A percentile compares a stretch with the other conserved stretches of the same genome.
Evolutionary conservation across 2,329 filamentous ascomycete genomes (phyloP).

Genomic region (Beauveria sp.): DNA sequence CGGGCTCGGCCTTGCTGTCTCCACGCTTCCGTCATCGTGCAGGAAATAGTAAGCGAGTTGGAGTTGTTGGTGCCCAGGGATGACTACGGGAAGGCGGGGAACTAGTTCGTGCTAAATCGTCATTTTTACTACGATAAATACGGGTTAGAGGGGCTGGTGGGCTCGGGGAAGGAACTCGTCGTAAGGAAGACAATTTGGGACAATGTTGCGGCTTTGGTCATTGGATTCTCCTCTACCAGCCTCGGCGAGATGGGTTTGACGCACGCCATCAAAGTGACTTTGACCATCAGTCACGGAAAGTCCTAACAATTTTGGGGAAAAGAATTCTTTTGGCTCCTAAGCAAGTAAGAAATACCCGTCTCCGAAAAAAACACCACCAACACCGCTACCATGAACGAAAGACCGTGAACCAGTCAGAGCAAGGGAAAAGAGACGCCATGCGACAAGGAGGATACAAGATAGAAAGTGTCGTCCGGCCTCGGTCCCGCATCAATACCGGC

Average conservation of each 20-base stretch:
- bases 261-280: background rate
- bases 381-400: slow-evolving; percentile 10
- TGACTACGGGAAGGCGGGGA: background rate
- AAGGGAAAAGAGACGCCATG: background rate
- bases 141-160: background rate
- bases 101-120: background rate
- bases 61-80: background rate
- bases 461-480: slow-evolving; percentile 9
- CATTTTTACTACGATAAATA: no score
- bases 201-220: no score
- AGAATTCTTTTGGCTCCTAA: background rate
- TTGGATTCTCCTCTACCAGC: background rate
- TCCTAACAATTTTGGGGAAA: background rate
- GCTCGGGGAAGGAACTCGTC: background rate
- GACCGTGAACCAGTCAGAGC: background rate
- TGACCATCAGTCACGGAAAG: background rate
- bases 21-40: background rate
- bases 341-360: slow-evolving; percentile 4
- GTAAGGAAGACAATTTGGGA: no score
- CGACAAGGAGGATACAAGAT: background rate
- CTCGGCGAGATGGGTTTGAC: background rate
- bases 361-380: slow-evolving; percentile 10
- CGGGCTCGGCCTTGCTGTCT: no score
- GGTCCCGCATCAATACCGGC: background rate
- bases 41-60: background rate